Percentiles rank a stretch among this genome's conserved stretches.
phyloP scores from a whole-genome alignment of 1,284 basidiomycete species.

The Fomitopsis betulina region DNA sequence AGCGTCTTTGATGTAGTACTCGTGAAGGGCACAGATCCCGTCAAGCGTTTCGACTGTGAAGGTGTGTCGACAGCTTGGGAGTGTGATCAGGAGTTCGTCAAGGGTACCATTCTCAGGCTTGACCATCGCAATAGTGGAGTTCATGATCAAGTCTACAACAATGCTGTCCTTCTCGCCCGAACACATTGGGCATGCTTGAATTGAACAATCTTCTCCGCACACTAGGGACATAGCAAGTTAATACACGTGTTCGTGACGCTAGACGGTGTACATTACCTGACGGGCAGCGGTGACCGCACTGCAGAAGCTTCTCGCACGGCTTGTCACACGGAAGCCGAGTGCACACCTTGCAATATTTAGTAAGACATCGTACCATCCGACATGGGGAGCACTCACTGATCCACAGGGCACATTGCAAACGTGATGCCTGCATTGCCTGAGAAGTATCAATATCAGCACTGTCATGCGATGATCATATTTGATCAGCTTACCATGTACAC shows the following conservation, averaged over 20 bases:
- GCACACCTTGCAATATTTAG: conserved; percentile 45
- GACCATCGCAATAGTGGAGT: conserved; percentile 47
- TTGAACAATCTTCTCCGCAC: conserved; percentile 61
- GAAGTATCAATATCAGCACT: background rate
- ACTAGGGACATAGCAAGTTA: conserved; percentile 34
- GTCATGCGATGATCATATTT: background rate
- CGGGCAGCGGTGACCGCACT: conserved; percentile 65
- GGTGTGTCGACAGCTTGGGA: conserved; percentile 53
- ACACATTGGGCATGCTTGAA: conserved; percentile 55
- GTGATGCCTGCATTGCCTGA: conserved; percentile 48
- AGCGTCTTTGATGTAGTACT: conserved; percentile 42
- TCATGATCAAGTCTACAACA: conserved; percentile 60
- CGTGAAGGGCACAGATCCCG: conserved; percentile 45
- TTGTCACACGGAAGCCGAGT: conserved; percentile 62
- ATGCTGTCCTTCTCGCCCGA: conserved; percentile 35
- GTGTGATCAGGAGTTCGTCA: conserved; percentile 56
- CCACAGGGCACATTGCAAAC: conserved; percentile 65
- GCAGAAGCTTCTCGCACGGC: conserved; percentile 42
- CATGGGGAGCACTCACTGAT: conserved; percentile 42
- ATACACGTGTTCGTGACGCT: background rate
- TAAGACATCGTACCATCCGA: background rate
- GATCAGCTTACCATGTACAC: conserved; percentile 42
- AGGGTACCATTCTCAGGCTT: conserved; percentile 35
- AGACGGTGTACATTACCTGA: conserved; percentile 42
- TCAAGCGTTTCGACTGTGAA: conserved; percentile 75